phyloP scores from a whole-genome alignment of 176 grass and related monocot genomes.

The Aegilops longissima region DNA sequence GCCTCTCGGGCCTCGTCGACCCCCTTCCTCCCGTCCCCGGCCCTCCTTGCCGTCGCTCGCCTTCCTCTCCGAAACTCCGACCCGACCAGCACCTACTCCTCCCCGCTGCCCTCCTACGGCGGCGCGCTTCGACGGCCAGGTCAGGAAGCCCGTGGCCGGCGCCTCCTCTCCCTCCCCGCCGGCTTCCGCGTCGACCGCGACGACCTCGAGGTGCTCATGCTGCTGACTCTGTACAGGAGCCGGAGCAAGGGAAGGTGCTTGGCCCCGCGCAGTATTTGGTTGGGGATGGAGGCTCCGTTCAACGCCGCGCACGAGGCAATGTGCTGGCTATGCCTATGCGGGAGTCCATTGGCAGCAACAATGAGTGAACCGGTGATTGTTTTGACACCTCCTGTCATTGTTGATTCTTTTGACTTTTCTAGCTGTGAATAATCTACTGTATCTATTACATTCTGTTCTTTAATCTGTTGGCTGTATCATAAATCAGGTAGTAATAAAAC shows the following conservation, averaged over 20 bases:
- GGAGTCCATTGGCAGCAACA: slow-evolving; percentile 34
- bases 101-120: slow-evolving; percentile 51
- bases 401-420: slow-evolving; percentile 31
- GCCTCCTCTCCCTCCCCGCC: slow-evolving; percentile 49
- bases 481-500: background rate
- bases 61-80: slow-evolving; percentile 41
- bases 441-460: slow-evolving; percentile 12
- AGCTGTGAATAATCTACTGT: slow-evolving; percentile 15
- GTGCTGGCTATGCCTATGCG: slow-evolving; percentile 31
- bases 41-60: slow-evolving; percentile 63
- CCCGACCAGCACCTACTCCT: background rate
- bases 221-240: slow-evolving; percentile 53
- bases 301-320: slow-evolving; percentile 49
- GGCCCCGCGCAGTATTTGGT: slow-evolving; percentile 50
- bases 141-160: slow-evolving; percentile 49
- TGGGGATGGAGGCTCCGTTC: slow-evolving; percentile 49
- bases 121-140: slow-evolving; percentile 44
- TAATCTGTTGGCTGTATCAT: slow-evolving; percentile 18
- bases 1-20: slow-evolving; percentile 66
- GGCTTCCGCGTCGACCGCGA: slow-evolving; percentile 39
- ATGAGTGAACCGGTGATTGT: slow-evolving; percentile 1
- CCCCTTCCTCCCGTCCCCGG: slow-evolving; percentile 38
- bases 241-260: slow-evolving; percentile 50
- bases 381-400: slow-evolving; percentile 19
- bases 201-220: background rate